Evolutionary conservation across 345 rosid species (phyloP).

Genomic region (Hibiscus trionum): DNA sequence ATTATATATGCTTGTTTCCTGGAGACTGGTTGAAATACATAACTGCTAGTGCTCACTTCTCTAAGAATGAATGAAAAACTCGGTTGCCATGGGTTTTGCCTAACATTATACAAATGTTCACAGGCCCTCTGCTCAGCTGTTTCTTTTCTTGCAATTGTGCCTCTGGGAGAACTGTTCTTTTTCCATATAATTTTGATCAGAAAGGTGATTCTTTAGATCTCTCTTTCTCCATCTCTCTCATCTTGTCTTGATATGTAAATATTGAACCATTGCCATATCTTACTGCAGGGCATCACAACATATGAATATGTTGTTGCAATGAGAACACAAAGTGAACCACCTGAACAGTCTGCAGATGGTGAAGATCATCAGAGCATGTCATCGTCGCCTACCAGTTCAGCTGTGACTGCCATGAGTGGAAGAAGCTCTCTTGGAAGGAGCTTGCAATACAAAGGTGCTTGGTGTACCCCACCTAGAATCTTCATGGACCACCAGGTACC

Average conservation of each 20-base stretch:
- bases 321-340: constrained; percentile 79
- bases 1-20: neutral
- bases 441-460: constrained; percentile 77
- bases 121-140: constrained; percentile 73
- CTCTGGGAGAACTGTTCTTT: constrained; percentile 83
- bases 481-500: constrained; percentile 90
- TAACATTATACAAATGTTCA: constrained; percentile 15
- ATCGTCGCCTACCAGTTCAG: constrained; percentile 78
- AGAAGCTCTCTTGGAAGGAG: constrained; percentile 83
- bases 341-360: constrained; percentile 63
- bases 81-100: neutral
- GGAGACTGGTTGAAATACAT: neutral
- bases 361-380: constrained; percentile 65
- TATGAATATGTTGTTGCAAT: constrained; percentile 89
- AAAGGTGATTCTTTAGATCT: constrained; percentile 38
- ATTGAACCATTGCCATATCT: constrained; percentile 5
- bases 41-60: neutral
- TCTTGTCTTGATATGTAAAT: constrained; percentile 6
- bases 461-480: constrained; percentile 97
- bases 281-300: constrained; percentile 78
- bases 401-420: constrained; percentile 73
- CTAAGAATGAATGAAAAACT: neutral
- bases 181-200: constrained; percentile 85
- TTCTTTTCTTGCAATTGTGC: constrained; percentile 71
- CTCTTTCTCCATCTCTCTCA: neutral